Percentiles rank a stretch among this genome's conserved stretches.
Conservation (phyloP, 345 rosid genomes). For the Camelina neglecta region DNA sequence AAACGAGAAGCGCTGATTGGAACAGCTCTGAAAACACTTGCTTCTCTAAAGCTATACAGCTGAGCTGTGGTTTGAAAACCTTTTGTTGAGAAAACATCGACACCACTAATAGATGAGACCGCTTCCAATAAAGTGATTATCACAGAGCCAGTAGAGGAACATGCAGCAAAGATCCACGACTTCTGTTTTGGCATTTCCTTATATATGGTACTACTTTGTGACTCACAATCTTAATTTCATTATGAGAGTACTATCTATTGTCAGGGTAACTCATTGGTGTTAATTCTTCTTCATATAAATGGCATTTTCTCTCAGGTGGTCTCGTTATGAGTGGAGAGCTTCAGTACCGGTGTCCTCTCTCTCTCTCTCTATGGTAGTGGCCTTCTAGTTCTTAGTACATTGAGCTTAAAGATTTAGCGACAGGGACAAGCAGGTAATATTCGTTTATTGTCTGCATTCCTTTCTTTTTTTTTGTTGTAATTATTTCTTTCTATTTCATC, state of each 20-base stretch:
- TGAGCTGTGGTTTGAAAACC: slow-evolving; percentile 57
- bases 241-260: slow-evolving; percentile 1
- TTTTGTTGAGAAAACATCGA: slow-evolving; percentile 44
- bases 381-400: slow-evolving; percentile 77
- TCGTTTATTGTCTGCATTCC: neutral
- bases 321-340: slow-evolving; percentile 71
- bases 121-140: slow-evolving; percentile 22
- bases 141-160: slow-evolving; percentile 46
- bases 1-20: slow-evolving; percentile 53
- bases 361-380: slow-evolving; percentile 74
- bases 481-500: neutral
- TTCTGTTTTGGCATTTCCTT: slow-evolving; percentile 91
- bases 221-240: neutral
- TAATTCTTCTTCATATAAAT: neutral
- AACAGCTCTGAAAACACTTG: slow-evolving; percentile 45
- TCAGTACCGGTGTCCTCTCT: slow-evolving; percentile 56
- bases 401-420: slow-evolving; percentile 86
- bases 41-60: slow-evolving; percentile 49
- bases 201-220: slow-evolving; percentile 54
- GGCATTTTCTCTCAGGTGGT: slow-evolving; percentile 54
- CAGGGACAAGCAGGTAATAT: slow-evolving; percentile 88
- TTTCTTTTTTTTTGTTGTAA: too few relatives aligned
- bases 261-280: neutral
- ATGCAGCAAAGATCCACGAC: slow-evolving; percentile 83
- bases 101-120: slow-evolving; percentile 43